Conservation (phyloP, 2,329 filamentous ascomycete species). For the Erysiphe pulchra region DNA sequence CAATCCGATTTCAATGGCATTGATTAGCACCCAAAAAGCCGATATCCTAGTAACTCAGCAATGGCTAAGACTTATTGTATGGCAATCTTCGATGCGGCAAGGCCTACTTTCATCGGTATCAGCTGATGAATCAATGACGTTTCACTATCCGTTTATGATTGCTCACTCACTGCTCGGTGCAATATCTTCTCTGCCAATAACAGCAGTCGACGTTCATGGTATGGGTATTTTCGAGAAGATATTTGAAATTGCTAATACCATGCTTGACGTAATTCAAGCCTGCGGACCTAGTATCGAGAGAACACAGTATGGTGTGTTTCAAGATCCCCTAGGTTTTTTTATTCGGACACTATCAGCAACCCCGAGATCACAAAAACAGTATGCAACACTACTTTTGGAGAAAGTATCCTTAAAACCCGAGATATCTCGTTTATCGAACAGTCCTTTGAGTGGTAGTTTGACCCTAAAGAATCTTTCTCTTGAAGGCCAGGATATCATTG, state of each 20-base stretch:
- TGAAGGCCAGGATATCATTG: background rate
- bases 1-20: slow-evolving; percentile 7
- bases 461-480: background rate
- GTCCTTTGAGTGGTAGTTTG: slow-evolving; percentile 6
- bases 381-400: slow-evolving; percentile 18
- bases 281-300: slow-evolving; percentile 5
- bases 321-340: slow-evolving; percentile 20
- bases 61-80: slow-evolving; percentile 46
- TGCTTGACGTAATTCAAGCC: slow-evolving; percentile 20
- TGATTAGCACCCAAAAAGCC: slow-evolving; percentile 39
- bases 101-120: slow-evolving; percentile 34
- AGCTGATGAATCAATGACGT: slow-evolving; percentile 31
- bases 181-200: slow-evolving; percentile 17
- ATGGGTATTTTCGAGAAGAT: slow-evolving; percentile 25
- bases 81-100: slow-evolving; percentile 43
- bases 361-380: slow-evolving; percentile 19
- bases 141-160: slow-evolving; percentile 35
- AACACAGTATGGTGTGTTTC: slow-evolving; percentile 10
- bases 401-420: slow-evolving; percentile 18
- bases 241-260: slow-evolving; percentile 20
- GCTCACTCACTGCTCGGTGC: slow-evolving; percentile 27
- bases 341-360: slow-evolving; percentile 19
- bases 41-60: slow-evolving; percentile 45
- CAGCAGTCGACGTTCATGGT: slow-evolving; percentile 21
- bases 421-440: slow-evolving; percentile 1